phyloP scores from a whole-genome alignment of 1,139 yeast species.

The Lodderomyces pseudojiufengensis region DNA sequence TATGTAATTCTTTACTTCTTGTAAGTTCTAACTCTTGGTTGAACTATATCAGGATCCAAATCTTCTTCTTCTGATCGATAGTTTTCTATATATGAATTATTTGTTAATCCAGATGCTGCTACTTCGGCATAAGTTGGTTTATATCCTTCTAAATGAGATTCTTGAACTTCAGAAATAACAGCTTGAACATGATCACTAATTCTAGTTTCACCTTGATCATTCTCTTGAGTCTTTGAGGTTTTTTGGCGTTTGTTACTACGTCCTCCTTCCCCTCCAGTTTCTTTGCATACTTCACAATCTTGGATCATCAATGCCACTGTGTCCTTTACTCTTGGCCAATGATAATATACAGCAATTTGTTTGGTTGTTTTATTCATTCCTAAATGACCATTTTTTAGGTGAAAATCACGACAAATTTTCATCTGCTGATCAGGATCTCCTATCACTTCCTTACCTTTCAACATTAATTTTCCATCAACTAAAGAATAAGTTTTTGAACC shows the following conservation, averaged over 20 bases:
- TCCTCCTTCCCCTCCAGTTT: conserved; percentile 11
- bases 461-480: conserved; percentile 66
- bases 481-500: conserved; percentile 76
- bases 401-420: conserved; percentile 70
- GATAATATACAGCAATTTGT: conserved; percentile 71
- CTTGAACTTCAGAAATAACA: conserved; percentile 9
- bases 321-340: conserved; percentile 88
- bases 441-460: conserved; percentile 80
- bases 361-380: conserved; percentile 93
- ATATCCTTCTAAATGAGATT: conserved; percentile 5
- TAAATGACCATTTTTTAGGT: conserved; percentile 59
- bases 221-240: not conserved
- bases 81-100: conserved; percentile 19
- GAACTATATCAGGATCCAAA: conserved; percentile 12
- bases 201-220: not conserved
- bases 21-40: conserved; percentile 9
- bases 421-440: conserved; percentile 71
- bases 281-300: conserved; percentile 72
- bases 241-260: conserved; percentile 2
- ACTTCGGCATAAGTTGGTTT: conserved; percentile 33
- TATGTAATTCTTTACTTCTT: not conserved
- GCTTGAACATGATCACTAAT: conserved; percentile 8
- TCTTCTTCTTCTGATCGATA: conserved; percentile 7
- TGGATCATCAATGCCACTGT: conserved; percentile 80
- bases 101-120: conserved; percentile 37